Base-by-base conservation (phyloP, 768 basidiomycete species). In the Phlegmacium glaucopus region DNA sequence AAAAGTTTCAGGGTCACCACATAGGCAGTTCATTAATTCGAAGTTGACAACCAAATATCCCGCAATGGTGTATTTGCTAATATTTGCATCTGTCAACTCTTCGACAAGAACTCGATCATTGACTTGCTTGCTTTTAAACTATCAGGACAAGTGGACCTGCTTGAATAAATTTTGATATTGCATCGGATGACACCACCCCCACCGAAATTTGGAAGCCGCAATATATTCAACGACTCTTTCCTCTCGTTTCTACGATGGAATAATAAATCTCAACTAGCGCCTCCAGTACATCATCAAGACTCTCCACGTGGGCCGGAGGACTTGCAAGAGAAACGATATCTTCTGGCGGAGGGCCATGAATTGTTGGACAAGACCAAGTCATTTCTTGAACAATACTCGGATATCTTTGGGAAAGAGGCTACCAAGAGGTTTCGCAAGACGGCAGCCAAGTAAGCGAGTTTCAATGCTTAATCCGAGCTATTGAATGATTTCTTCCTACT, bases 401-500 rank as follows among this genome's bases (percentile, higher is more conserved):
- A 52, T 16, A 50, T 58, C 18, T 38, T 62, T 30, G 54, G 61
- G 42, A 62, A 61, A 42, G 59, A 59, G 30, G 53, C 54, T 2
- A 53, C 56, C 34, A 62, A 62, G 56, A 52, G 49, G 39, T 52
- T 59, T 42, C 53, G 56, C 53, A 62, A 62, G 44, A 48, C 58
- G 35, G 61, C 61, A 15, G 61, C 59, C 26, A 62, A 55, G 61
- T 62, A 49, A 43, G 61, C n/a, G n/a, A n/a, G n/a, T n/a, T n/a
- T n/a, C n/a, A n/a, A n/a, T n/a, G n/a, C n/a, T n/a, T n/a, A n/a
- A n/a, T n/a, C n/a, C n/a, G n/a, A n/a, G n/a, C n/a, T n/a, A n/a
- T n/a, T n/a, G n/a, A n/a, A n/a, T n/a, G n/a, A n/a, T n/a, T n/a
- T n/a, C n/a, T n/a, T n/a, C n/a, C n/a, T n/a, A n/a, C n/a, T 32